Conservation (phyloP, 192 early-diverging fungal species). For the Backusella australiensis region DNA sequence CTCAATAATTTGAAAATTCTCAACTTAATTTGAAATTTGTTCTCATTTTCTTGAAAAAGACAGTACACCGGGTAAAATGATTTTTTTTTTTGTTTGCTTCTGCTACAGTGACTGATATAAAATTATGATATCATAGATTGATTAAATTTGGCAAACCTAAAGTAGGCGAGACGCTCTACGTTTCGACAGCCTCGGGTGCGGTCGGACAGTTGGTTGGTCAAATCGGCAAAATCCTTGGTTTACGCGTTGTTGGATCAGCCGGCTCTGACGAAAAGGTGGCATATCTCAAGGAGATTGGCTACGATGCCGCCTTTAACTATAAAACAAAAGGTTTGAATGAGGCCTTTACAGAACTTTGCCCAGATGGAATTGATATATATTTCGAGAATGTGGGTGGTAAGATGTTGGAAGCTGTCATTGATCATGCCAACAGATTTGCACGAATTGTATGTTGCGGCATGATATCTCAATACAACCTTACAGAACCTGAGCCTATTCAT, state of each 20-base stretch:
- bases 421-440: slow-evolving; percentile 58
- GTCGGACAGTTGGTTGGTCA: slow-evolving; percentile 76
- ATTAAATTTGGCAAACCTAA: slow-evolving; percentile 67
- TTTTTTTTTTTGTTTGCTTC: not conserved
- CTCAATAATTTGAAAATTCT: no score
- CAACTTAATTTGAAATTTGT: no score
- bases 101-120: slow-evolving; percentile 5
- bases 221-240: slow-evolving; percentile 72
- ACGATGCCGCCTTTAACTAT: slow-evolving; percentile 93
- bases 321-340: slow-evolving; percentile 61
- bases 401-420: slow-evolving; percentile 70
- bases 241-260: slow-evolving; percentile 81
- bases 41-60: no score
- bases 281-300: slow-evolving; percentile 63
- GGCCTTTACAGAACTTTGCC: slow-evolving; percentile 60
- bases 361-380: slow-evolving; percentile 86
- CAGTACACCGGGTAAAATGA: slow-evolving; percentile 41
- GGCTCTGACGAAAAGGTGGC: slow-evolving; percentile 83
- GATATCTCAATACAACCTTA: slow-evolving; percentile 67
- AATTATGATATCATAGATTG: slow-evolving; percentile 37
- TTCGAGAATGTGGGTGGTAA: slow-evolving; percentile 86
- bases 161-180: slow-evolving; percentile 78
- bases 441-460: slow-evolving; percentile 75
- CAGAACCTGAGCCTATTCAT: slow-evolving; percentile 46
- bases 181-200: slow-evolving; percentile 74